Conservation (phyloP, 2,329 filamentous ascomycete species). For the Thelonectria blattea region DNA sequence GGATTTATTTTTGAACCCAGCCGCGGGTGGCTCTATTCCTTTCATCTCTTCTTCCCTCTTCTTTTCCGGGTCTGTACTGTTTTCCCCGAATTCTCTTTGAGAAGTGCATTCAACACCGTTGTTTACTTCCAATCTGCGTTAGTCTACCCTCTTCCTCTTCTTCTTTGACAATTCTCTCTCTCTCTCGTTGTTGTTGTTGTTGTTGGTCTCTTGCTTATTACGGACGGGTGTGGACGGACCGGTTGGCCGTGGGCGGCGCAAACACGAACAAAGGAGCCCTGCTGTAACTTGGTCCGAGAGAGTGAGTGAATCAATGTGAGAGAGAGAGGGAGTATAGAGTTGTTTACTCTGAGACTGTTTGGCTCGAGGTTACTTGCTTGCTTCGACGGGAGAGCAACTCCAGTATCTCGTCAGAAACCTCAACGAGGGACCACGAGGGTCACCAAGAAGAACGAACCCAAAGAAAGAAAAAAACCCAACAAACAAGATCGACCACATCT, state of each 20-base stretch:
- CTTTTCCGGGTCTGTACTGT: too few relatives aligned
- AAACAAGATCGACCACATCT: too few relatives aligned
- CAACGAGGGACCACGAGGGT: too few relatives aligned
- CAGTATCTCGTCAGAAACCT: too few relatives aligned
- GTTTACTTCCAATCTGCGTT: not conserved
- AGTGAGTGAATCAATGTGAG: too few relatives aligned
- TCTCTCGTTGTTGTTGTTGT: conserved; percentile 5
- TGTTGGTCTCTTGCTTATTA: conserved; percentile 9
- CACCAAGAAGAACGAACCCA: too few relatives aligned
- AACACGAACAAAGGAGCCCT: conserved; percentile 35
- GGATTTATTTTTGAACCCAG: not conserved
- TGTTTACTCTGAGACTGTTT: too few relatives aligned
- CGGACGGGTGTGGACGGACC: conserved; percentile 27
- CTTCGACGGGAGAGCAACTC: too few relatives aligned
- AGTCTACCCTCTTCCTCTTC: not conserved
- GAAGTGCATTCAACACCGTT: not conserved
- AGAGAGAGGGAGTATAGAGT: not conserved
- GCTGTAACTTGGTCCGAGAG: conserved; percentile 13
- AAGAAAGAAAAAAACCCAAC: too few relatives aligned
- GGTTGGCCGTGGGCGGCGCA: conserved; percentile 22
- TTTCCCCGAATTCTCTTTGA: too few relatives aligned
- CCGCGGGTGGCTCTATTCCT: not conserved
- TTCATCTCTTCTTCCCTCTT: not conserved
- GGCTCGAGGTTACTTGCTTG: too few relatives aligned
- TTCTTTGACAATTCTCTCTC: not conserved